Evolutionary conservation across 2,329 filamentous ascomycete species (phyloP), one percentile per base, ranked within the genome.

Genomic region (Aquanectria penicillioides): DNA sequence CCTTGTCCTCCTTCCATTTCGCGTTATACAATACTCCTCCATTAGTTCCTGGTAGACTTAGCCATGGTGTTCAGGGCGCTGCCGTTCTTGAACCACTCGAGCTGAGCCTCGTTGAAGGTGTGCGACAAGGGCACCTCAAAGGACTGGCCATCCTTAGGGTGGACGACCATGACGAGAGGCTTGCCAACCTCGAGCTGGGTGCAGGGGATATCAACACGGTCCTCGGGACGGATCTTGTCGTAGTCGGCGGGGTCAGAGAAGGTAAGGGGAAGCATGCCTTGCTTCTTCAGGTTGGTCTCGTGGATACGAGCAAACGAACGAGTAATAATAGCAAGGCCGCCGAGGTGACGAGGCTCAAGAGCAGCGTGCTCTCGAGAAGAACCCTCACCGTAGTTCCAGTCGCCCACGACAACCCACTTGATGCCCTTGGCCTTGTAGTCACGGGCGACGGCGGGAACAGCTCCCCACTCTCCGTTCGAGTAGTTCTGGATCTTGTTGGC

Each of bases 281-380:
- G 95, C 90, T 99, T 99, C 92, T 99, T 99, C 84, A 99, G 83
- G 88, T 99, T 99, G 85, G 95, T 99, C 87, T 99, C 95, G 87
- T 99, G 95, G 76, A 99, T 99, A 91, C 95, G 95, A 74, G 95
- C 95, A 77, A 99, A 99, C 66, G 88, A 92, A 76, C 93, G 90
- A 75, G 91, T 94, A 77, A 99, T 96, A 84, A 99, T 97, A 74
- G 94, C 95, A 73, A 97, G 87, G 79, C 94, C 95, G 75, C 95
- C 95, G 67, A 99, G 89, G 84, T 98, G 94, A 77, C 95, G 90
- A 76, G 95, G 95, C 86, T 99, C 94, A 63, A 99, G 89, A 79
- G 95, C 95, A 71, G 95, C 95, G 78, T 99, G 95, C 86, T 99
- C 95, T 86, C 95, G 93, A 64, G 95, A 98, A 77, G 88, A 92